phyloP scores from a whole-genome alignment of 1,139 yeast species.

The Pichia sp. region DNA sequence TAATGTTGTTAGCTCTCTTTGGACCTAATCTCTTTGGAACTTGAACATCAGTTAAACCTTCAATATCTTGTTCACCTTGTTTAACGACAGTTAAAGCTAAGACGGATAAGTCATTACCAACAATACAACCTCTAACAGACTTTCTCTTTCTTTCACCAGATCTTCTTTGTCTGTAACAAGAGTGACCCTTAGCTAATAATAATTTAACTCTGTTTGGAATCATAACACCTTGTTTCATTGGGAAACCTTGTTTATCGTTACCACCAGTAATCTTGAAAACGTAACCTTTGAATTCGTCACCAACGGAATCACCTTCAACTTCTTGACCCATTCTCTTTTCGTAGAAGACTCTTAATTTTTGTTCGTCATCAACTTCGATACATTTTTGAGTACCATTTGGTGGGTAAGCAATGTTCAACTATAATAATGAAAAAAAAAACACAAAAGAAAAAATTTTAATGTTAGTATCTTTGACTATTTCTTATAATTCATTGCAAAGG shows the following conservation, averaged over 20 bases:
- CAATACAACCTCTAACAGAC: constrained; percentile 99
- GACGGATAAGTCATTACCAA: constrained; percentile 95
- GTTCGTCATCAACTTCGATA: constrained; percentile 98
- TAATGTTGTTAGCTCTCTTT: constrained; percentile 99
- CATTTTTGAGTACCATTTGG: constrained; percentile 99
- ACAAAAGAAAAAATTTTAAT: not conserved
- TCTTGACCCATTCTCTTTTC: constrained; percentile 99
- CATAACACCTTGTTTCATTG: constrained; percentile 99
- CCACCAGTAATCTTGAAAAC: constrained; percentile 98
- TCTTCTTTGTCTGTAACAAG: constrained; percentile 99
- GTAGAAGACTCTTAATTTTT: constrained; percentile 97
- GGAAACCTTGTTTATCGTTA: constrained; percentile 99
- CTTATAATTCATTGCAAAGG: too few species aligned
- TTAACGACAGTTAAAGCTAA: constrained; percentile 89
- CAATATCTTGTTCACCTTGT: constrained; percentile 96
- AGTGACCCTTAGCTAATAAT: constrained; percentile 88
- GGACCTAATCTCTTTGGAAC: constrained; percentile 99
- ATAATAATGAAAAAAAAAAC: constrained; percentile 14
- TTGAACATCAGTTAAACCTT: constrained; percentile 90
- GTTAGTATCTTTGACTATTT: constrained; percentile 23
- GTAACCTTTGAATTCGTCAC: constrained; percentile 99
- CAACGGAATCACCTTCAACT: constrained; percentile 97
- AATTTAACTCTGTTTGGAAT: constrained; percentile 99
- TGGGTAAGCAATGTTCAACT: constrained; percentile 99
- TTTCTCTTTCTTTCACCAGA: constrained; percentile 99